A percentile compares a stretch with the other conserved stretches of the same genome.
Conservation (phyloP, 2,329 filamentous ascomycete species). For the Leptoxyphium fumago region DNA sequence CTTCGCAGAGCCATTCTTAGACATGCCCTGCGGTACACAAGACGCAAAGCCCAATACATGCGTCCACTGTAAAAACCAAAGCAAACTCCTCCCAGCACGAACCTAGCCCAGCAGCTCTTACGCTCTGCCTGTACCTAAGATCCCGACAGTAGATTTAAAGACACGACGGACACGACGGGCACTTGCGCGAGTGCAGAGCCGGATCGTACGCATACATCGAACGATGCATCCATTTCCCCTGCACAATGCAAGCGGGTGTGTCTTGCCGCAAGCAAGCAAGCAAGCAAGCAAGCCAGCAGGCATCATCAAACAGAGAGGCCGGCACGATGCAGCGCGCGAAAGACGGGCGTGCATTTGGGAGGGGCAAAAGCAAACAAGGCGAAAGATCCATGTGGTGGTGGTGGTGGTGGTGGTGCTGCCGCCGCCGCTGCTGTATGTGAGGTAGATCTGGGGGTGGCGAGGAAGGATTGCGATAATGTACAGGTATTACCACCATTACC, state of each 20-base stretch:
- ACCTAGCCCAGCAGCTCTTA: neutral
- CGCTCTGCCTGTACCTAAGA: no score
- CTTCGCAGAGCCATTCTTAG: no score
- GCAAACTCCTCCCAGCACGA: no score
- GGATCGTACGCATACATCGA: neutral
- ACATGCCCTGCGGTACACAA: no score
- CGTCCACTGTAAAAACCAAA: no score
- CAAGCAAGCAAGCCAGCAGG: no score
- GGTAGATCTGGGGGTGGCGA: neutral
- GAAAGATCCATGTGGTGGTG: neutral
- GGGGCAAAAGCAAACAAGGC: no score
- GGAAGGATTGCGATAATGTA: neutral
- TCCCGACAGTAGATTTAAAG: constrained; percentile 1
- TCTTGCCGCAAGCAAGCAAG: neutral
- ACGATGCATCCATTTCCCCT: neutral
- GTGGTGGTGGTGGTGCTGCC: neutral
- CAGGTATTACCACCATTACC: no score
- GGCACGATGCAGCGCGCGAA: neutral
- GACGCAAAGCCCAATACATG: no score
- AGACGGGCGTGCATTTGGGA: neutral
- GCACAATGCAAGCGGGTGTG: neutral
- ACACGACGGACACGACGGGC: neutral
- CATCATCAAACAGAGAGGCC: no score
- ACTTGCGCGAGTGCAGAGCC: neutral
- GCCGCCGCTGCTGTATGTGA: neutral